Percentiles rank a stretch among this genome's conserved stretches.
Evolutionary conservation across 2,329 filamentous ascomycete species (phyloP).

Genomic region (Neocucurbitaria cava): DNA sequence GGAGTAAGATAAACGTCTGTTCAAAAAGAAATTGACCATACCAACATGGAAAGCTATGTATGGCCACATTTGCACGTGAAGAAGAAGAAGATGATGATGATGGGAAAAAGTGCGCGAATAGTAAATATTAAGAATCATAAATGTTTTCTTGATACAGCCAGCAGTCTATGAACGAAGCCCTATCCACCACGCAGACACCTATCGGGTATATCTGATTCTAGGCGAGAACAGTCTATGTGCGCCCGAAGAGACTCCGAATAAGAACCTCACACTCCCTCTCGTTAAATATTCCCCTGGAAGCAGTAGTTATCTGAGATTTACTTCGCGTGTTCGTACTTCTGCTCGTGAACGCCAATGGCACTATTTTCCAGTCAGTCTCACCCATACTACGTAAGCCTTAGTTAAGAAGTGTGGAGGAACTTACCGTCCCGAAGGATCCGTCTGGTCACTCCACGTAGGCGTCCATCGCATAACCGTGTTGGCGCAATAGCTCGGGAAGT

Average conservation of each 20-base stretch:
- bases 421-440: slow-evolving; percentile 90
- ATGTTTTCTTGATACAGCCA: neutral
- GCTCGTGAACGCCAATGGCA: slow-evolving; percentile 44
- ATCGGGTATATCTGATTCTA: slow-evolving; percentile 7
- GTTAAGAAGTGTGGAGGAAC: slow-evolving; percentile 16
- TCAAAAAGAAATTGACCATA: no score
- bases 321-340: slow-evolving; percentile 40
- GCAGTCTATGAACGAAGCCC: neutral
- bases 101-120: no score
- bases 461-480: slow-evolving; percentile 96
- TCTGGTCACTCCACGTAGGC: slow-evolving; percentile 96
- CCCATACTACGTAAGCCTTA: neutral
- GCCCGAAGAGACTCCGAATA: slow-evolving; percentile 5
- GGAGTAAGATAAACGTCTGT: no score
- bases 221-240: slow-evolving; percentile 6
- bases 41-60: no score
- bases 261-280: neutral
- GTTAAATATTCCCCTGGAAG: neutral
- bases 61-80: no score
- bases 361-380: slow-evolving; percentile 24
- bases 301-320: slow-evolving; percentile 8
- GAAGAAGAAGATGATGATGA: no score
- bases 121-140: neutral
- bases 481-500: slow-evolving; percentile 91
- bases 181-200: neutral